Base-by-base conservation (phyloP, 1,284 basidiomycete genomes). In the Apiotrichum porosum region DNA sequence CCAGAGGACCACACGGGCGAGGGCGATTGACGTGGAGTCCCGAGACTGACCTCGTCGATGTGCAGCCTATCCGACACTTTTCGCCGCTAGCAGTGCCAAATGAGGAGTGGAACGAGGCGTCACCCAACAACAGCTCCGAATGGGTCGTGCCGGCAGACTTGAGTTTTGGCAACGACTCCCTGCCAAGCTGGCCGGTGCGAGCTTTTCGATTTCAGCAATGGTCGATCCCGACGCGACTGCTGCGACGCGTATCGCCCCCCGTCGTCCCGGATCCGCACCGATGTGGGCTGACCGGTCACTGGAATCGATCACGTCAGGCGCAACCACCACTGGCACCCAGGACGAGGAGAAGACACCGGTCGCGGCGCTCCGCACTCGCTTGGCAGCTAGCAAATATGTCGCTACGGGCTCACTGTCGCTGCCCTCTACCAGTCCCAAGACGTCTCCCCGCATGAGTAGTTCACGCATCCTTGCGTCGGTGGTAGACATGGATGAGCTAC, bases 261-360 rank as follows among this genome's bases (percentile, higher is more conserved):
- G 33, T 1, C 33, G 42, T 18, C 33, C 34, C n/a, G 32, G 14
- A 33, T 33, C 32, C 5, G 32, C 32, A 15, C 13, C 32, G 14
- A 9, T 15, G 8, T 33, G 14, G 17, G 14, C 32, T 9, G 32
- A 33, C 9, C 26, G 12, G 26, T 28, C 26, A 12, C 6, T 12
- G 8, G 26, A 28, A 6, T 6, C 32, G 32, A 33, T 30, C 23
- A 23, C 26, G 9, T 15, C 14, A 9, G 5, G 1, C 23, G 17
- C 12, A 37, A 30, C 17, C 10, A n/a, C 10, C 34, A 21, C 6
- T 22, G 33, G 1, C 23, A 34, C 18, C 23, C 34, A 19, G 22
- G 41, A 42, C 9, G 41, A 42, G 2, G 41, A 42, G 9, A 42
- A 23, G 41, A 42, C 41, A 6, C 41, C 41, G 8, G 41, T 42